Evolutionary conservation across 805 yeast genomes (phyloP).

Genomic region (Candida awuae): DNA sequence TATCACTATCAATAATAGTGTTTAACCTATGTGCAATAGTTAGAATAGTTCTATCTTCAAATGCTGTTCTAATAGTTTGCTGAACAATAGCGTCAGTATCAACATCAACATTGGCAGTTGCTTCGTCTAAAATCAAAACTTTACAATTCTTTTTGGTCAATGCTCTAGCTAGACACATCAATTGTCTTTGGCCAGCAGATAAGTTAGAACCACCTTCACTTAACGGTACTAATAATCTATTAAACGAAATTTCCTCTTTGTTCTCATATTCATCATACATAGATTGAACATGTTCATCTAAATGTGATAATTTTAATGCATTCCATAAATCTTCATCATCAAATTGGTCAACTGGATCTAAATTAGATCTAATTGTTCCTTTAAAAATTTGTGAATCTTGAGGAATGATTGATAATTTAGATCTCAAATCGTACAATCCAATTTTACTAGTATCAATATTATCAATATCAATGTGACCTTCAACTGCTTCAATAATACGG

Average conservation of each 20-base stretch:
- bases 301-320: slow-evolving; percentile 69
- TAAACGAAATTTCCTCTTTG: slow-evolving; percentile 33
- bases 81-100: slow-evolving; percentile 74
- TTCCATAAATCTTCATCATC: slow-evolving; percentile 79
- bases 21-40: slow-evolving; percentile 82
- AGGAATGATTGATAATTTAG: slow-evolving; percentile 75
- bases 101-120: slow-evolving; percentile 85
- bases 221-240: slow-evolving; percentile 23
- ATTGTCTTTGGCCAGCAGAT: slow-evolving; percentile 83
- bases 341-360: slow-evolving; percentile 70
- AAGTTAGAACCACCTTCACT: slow-evolving; percentile 49
- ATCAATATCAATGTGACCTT: slow-evolving; percentile 63
- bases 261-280: slow-evolving; percentile 40
- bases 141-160: slow-evolving; percentile 49
- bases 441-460: slow-evolving; percentile 54
- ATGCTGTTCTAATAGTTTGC: slow-evolving; percentile 68
- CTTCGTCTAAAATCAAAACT: slow-evolving; percentile 71
- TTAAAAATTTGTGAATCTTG: slow-evolving; percentile 91
- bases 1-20: slow-evolving; percentile 75
- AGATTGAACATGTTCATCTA: slow-evolving; percentile 52
- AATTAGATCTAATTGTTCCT: slow-evolving; percentile 76
- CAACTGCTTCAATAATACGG: slow-evolving; percentile 69
- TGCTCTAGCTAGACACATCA: slow-evolving; percentile 78
- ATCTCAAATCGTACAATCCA: slow-evolving; percentile 73
- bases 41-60: slow-evolving; percentile 67